Evolutionary conservation across 805 yeast species (phyloP), one percentile per base, ranked within the genome.

Genomic region (Candida andamanensis): DNA sequence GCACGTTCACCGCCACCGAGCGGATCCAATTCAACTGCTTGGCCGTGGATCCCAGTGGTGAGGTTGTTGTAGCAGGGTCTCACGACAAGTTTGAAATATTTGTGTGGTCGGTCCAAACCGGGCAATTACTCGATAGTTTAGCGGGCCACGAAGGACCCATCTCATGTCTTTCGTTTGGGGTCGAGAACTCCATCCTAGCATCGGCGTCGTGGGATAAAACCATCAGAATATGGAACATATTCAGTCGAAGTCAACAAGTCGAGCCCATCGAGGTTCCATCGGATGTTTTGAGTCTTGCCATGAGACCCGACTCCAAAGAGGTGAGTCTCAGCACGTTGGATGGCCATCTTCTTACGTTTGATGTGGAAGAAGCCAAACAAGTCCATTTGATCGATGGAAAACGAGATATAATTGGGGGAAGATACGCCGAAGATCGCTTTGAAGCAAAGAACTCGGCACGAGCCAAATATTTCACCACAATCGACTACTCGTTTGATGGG

Each of bases 121-220:
- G 95, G 2, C 96, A 89, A 54, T 63, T 92, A 29, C 71, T 92
- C 33, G 98, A 92, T 51, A 73, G 85, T 11, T 66, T 92, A 30
- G 66, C 89, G 4, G 98, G 98, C 8, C 98, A 92, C 58, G 95
- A 84, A 46, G 98, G 96, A 2, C 98, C 98, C 1, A 80, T 92
- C 3, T 85, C 95, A 1, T 78, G 86, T 42, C 65, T 92, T 24
- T 76, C 90, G 8, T 90, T 92, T 55, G 95, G 96, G 28, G 63
- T 62, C 9, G 95, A 87, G 48, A 83, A 77, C 39, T 66, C 78
- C 3, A 68, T 78, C 10, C 68, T 92, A 36, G 97, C 95, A 3
- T 79, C 92, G 36, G 94, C 95, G 2, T 82, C 95, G 15, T 92
- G 98, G 98, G 98, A 92, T 60, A 84, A 83, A 45, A 89, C 97